These are phyloP conservation scores for Fusarium poae DNA, from an alignment of 2,329 filamentous ascomycete species.

Conservation along the genomic window DNA sequence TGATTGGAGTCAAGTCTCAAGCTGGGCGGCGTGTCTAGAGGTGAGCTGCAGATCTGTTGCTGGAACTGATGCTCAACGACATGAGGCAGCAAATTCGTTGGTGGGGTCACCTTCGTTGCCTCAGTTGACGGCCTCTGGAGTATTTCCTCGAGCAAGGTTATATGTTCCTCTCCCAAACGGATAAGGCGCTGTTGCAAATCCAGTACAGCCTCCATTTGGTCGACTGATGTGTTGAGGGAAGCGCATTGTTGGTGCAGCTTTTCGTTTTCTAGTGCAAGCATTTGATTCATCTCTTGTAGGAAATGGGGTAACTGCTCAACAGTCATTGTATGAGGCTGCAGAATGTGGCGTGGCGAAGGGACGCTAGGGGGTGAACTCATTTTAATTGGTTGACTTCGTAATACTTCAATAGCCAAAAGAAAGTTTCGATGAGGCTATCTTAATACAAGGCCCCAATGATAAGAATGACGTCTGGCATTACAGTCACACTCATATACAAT, in stretches of 20 bases:
- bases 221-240: slow-evolving; percentile 2
- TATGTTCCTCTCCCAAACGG: slow-evolving; percentile 9
- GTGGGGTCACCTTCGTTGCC: not conserved
- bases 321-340: slow-evolving; percentile 1
- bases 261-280: slow-evolving; percentile 9
- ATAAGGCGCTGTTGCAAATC: slow-evolving; percentile 5
- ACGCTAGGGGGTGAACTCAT: slow-evolving; percentile 6
- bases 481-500: not conserved
- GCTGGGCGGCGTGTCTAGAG: too few species aligned
- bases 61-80: slow-evolving; percentile 6
- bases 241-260: slow-evolving; percentile 3
- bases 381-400: not conserved
- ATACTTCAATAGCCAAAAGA: not conserved
- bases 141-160: slow-evolving; percentile 8
- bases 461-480: not conserved
- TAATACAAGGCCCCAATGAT: not conserved
- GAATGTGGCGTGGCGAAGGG: slow-evolving; percentile 3
- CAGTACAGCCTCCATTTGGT: slow-evolving; percentile 1
- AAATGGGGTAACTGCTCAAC: slow-evolving; percentile 11
- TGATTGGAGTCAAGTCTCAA: too few species aligned
- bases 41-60: not conserved
- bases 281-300: slow-evolving; percentile 5
- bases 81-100: slow-evolving; percentile 2
- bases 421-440: not conserved
- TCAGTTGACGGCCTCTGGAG: not conserved